Percentiles rank a stretch among this genome's conserved stretches.
phyloP scores from a whole-genome alignment of 2,329 filamentous ascomycete species.

The Phyllosticta capitalensis region DNA sequence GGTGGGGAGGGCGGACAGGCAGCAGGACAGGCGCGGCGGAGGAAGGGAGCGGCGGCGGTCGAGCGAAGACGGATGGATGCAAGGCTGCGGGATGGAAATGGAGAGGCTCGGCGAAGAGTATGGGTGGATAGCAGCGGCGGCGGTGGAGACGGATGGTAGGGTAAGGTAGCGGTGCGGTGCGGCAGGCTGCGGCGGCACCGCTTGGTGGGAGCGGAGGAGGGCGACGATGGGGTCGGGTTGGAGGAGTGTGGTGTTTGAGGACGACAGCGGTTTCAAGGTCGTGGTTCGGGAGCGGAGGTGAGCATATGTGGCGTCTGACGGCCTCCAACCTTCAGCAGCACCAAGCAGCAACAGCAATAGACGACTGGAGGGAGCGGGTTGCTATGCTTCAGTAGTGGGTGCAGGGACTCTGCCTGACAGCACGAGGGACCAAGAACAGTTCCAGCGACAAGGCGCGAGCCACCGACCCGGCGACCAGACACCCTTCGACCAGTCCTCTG shows the following conservation, averaged over 20 bases:
- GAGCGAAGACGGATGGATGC: neutral
- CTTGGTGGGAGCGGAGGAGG: neutral
- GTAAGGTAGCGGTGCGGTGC: neutral
- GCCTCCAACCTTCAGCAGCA: conserved; percentile 1
- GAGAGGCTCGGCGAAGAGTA: neutral
- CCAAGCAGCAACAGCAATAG: conserved; percentile 4
- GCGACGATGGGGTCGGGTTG: neutral
- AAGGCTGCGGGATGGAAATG: neutral
- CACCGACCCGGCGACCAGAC: conserved; percentile 8
- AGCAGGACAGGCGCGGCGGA: neutral
- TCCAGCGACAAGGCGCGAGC: neutral
- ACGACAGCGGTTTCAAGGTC: neutral
- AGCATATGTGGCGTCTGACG: conserved; percentile 9
- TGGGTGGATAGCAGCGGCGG: neutral
- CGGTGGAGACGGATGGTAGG: neutral
- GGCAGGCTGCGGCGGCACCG: neutral
- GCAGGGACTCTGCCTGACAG: conserved; percentile 2
- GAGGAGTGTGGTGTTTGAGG: conserved; percentile 1
- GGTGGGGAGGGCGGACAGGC: neutral
- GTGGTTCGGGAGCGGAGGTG: neutral
- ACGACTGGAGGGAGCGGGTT: conserved; percentile 7
- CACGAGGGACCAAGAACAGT: neutral
- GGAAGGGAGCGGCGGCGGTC: neutral
- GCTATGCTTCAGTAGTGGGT: neutral
- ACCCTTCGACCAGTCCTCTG: neutral